Evolutionary conservation across 2,329 filamentous ascomycete species (phyloP).

Genomic region (Fusarium sp.): DNA sequence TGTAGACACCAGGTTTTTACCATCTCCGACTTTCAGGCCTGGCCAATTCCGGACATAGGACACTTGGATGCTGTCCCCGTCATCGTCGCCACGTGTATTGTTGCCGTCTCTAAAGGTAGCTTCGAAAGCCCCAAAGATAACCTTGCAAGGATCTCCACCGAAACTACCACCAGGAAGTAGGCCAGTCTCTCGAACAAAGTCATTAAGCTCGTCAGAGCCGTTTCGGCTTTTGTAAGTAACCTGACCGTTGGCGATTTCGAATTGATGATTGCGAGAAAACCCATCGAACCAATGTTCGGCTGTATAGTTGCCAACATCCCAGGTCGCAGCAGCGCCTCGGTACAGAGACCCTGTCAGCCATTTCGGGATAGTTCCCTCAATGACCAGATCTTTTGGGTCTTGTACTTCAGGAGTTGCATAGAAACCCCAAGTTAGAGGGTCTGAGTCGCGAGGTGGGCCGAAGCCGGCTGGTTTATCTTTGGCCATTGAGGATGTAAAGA

Average conservation of each 20-base stretch:
- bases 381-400: constrained; percentile 3
- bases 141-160: constrained; percentile 18
- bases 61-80: not conserved
- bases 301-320: constrained; percentile 28
- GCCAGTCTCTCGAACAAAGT: constrained; percentile 26
- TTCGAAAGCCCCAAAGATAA: constrained; percentile 21
- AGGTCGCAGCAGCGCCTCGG: constrained; percentile 17
- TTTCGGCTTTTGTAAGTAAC: constrained; percentile 30
- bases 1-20: constrained; percentile 12
- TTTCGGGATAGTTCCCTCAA: constrained; percentile 15
- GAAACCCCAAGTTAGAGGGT: constrained; percentile 21
- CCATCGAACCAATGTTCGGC: constrained; percentile 31
- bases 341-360: constrained; percentile 30
- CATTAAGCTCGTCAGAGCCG: constrained; percentile 6
- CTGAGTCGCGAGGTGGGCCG: not conserved
- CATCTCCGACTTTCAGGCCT: not conserved
- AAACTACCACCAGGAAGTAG: not conserved
- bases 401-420: constrained; percentile 22
- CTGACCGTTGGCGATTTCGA: constrained; percentile 18
- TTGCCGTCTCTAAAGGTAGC: constrained; percentile 20
- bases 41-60: constrained; percentile 14
- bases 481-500: not conserved
- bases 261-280: constrained; percentile 22
- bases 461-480: not conserved
- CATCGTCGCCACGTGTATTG: not conserved